Base-by-base conservation (phyloP, 129 eudicot genomes). In the Silybum marianum region DNA sequence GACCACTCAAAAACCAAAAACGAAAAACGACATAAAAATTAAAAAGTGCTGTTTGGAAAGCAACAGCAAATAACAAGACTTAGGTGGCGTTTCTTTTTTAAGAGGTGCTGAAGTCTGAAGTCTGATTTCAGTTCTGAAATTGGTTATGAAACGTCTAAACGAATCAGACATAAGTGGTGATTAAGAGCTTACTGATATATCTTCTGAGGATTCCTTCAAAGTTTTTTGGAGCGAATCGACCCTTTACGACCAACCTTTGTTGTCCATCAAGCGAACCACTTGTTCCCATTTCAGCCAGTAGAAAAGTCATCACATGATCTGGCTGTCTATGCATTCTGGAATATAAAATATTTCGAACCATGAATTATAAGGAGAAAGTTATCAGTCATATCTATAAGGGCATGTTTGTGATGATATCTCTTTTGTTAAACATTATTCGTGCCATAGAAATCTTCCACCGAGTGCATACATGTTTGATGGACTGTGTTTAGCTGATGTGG, bases 261-360 rank as follows among this genome's bases (percentile, higher is more conserved):
- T 91, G 91, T 16, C 97, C 93, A 84, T 91, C 95, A 77, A 93
- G 86, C 6, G 97, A 93, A 32, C 98, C 95, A 75, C 88, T 88
- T 65, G 98, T 93, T 67, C 98, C 97, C 91, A 93, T 84, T 82
- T 91, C 93, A 84, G 97, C 90, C 71, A 87, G 86, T 80, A 93
- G 75, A 87, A 91, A 93, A 63, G 91, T 85, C 93, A 91, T 91
- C 11, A 91, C 97, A 84, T 93, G 98, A 82, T 93, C 97, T 66
- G 89, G 92, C 60, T 91, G 94, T 79, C 98, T 88, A 85, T 91
- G 97, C 98, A 93, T 91, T 80, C 98, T 90, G 88, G 54, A 24
- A 73, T 7, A 51, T 22, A 70, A 62, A 28, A 51, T 8, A 19
- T 0, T 54, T 54, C 9, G 28, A 73, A 7, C 19, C 38, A 54